Evolutionary conservation across 1,284 basidiomycete genomes (phyloP).

Genomic region (Microbotryum scabiosae): DNA sequence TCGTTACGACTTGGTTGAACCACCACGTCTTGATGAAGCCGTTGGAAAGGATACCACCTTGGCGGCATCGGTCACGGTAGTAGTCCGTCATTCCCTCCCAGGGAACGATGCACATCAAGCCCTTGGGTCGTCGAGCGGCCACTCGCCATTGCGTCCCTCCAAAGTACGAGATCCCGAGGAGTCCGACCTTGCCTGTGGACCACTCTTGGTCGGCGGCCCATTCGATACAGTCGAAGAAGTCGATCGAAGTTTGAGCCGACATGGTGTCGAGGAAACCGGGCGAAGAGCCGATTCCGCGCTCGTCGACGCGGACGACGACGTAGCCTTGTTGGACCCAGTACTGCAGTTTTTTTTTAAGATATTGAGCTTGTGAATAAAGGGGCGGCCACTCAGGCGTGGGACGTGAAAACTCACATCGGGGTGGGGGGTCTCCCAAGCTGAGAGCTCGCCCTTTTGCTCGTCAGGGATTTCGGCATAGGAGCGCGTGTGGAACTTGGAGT

Average conservation of each 20-base stretch:
- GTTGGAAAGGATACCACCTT: constrained; percentile 38
- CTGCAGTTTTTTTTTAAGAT: neutral
- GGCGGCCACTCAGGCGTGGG: neutral
- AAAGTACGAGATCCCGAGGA: constrained; percentile 40
- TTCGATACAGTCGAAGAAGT: constrained; percentile 38
- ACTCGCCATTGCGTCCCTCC: constrained; percentile 39
- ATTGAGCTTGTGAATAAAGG: constrained; percentile 15
- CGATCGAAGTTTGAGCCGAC: constrained; percentile 35
- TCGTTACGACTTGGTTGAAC: constrained; percentile 35
- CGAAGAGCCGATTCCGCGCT: constrained; percentile 37
- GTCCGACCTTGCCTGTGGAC: constrained; percentile 38
- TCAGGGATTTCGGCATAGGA: constrained; percentile 36
- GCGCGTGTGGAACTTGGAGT: constrained; percentile 33
- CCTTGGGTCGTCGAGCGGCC: constrained; percentile 39
- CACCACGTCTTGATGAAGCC: constrained; percentile 37
- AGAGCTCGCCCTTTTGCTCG: constrained; percentile 36
- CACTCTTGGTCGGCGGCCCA: constrained; percentile 39
- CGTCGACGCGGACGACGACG: constrained; percentile 39
- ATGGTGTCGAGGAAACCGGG: constrained; percentile 38
- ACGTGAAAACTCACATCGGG: constrained; percentile 4
- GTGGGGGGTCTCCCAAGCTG: constrained; percentile 39
- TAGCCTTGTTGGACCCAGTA: constrained; percentile 39
- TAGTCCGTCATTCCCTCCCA: constrained; percentile 41
- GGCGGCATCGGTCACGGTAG: constrained; percentile 38
- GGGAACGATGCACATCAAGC: constrained; percentile 38